These are phyloP conservation scores for Cydonia oblonga DNA, from an alignment of 331 rosid species.

Conservation along the genomic window DNA sequence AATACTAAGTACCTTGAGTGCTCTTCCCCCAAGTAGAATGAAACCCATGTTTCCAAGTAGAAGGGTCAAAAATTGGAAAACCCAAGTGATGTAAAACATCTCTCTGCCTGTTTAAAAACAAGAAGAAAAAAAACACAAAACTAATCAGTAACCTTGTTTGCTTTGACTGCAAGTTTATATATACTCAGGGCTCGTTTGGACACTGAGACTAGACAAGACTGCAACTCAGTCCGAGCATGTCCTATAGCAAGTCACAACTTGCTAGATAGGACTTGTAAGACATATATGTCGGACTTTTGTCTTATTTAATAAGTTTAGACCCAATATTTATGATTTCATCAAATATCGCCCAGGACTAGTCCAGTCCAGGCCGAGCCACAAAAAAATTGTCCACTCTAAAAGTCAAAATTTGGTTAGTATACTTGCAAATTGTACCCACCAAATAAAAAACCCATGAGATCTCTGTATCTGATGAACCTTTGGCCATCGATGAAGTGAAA, in stretches of 20 bases:
- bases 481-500: conserved; percentile 45
- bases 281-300: no score
- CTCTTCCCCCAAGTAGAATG: conserved; percentile 50
- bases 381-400: not conserved
- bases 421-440: conserved; percentile 10
- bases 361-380: no score
- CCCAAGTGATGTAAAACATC: conserved; percentile 46
- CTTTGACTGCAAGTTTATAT: not conserved
- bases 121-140: not conserved
- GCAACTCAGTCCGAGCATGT: no score
- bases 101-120: conserved; percentile 21
- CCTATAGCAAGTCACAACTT: no score
- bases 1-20: conserved; percentile 39
- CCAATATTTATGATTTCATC: no score
- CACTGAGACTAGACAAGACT: no score
- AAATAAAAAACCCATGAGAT: conserved; percentile 41
- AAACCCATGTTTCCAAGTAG: conserved; percentile 54
- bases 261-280: no score
- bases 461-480: conserved; percentile 64
- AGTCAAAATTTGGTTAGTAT: not conserved
- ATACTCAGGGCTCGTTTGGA: no score
- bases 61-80: conserved; percentile 35
- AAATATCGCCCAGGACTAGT: no score
- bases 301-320: no score
- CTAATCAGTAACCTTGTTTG: not conserved